Evolutionary conservation across 2,329 filamentous ascomycete species (phyloP).

Genomic region (Alternaria novae-zelandiae): DNA sequence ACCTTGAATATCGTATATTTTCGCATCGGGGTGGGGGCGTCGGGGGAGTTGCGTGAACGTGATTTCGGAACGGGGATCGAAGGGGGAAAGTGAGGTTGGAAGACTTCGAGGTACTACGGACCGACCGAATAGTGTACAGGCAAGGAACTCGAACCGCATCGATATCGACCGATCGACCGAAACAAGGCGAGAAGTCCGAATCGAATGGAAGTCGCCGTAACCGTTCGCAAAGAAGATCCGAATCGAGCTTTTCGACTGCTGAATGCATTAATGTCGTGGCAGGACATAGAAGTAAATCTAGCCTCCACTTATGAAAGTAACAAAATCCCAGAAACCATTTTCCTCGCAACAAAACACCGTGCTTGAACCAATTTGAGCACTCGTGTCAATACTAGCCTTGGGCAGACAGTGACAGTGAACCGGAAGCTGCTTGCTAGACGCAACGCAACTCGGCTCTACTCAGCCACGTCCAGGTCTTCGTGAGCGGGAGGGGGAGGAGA

Average conservation of each 20-base stretch:
- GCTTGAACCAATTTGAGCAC: slow-evolving; percentile 29
- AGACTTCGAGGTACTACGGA: slow-evolving; percentile 41
- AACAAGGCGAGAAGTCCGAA: slow-evolving; percentile 37
- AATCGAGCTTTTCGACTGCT: slow-evolving; percentile 41
- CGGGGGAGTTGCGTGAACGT: slow-evolving; percentile 10
- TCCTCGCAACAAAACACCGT: slow-evolving; percentile 31
- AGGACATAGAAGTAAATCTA: slow-evolving; percentile 30
- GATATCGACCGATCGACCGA: slow-evolving; percentile 44
- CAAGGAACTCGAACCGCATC: slow-evolving; percentile 39
- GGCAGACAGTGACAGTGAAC: slow-evolving; percentile 21
- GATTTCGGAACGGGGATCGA: slow-evolving; percentile 13
- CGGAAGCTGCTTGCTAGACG: slow-evolving; percentile 15
- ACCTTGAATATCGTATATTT: slow-evolving; percentile 9
- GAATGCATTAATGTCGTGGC: slow-evolving; percentile 44
- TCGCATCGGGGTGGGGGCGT: slow-evolving; percentile 18
- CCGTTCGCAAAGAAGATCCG: slow-evolving; percentile 45
- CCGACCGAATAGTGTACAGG: slow-evolving; percentile 49
- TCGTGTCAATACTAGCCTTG: slow-evolving; percentile 23
- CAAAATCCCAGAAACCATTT: slow-evolving; percentile 31
- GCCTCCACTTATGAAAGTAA: slow-evolving; percentile 33
- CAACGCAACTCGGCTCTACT: slow-evolving; percentile 55
- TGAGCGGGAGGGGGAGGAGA: slow-evolving; percentile 78
- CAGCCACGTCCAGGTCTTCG: slow-evolving; percentile 95
- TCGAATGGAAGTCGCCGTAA: slow-evolving; percentile 45
- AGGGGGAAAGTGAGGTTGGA: slow-evolving; percentile 21